phyloP scores from a whole-genome alignment of 2,329 filamentous ascomycete species.

The Botrytis cinerea region DNA sequence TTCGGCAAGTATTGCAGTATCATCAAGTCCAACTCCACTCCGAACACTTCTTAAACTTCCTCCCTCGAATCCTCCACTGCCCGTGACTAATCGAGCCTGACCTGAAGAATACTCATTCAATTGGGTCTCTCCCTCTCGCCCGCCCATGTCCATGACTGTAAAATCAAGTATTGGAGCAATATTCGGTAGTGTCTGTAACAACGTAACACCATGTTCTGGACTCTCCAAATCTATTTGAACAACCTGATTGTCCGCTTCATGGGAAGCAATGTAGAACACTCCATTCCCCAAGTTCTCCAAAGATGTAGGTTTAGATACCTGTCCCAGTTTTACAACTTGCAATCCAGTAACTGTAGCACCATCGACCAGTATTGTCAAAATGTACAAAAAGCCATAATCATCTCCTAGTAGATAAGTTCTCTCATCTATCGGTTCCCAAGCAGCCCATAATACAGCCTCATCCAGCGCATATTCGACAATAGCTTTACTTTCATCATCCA shows the following conservation, averaged over 20 bases:
- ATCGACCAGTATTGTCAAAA: conserved; percentile 75
- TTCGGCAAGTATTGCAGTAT: conserved; percentile 78
- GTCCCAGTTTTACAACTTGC: conserved; percentile 64
- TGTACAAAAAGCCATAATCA: conserved; percentile 81
- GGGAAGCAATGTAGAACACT: conserved; percentile 83
- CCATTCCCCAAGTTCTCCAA: conserved; percentile 76
- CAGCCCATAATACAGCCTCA: conserved; percentile 83
- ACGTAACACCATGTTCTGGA: conserved; percentile 49
- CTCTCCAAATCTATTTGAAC: conserved; percentile 60
- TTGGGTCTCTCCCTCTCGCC: conserved; percentile 73
- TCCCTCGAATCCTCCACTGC: conserved; percentile 86
- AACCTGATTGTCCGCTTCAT: conserved; percentile 89
- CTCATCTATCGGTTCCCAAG: conserved; percentile 83
- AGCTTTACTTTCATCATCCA: conserved; percentile 74
- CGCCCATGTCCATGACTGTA: conserved; percentile 93
- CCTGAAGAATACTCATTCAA: conserved; percentile 93
- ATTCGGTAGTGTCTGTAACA: conserved; percentile 77
- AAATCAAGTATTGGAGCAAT: conserved; percentile 94
- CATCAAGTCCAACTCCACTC: conserved; percentile 90
- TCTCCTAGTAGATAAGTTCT: conserved; percentile 86
- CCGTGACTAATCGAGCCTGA: conserved; percentile 89
- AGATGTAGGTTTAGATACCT: conserved; percentile 72
- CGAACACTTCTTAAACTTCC: conserved; percentile 87
- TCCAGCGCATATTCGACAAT: conserved; percentile 65
- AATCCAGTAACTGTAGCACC: conserved; percentile 70